Percentiles rank a stretch among this genome's conserved stretches.
These are phyloP conservation scores for Rosa lucieae DNA, from an alignment of 306 rosid genomes.

Conservation along the genomic window DNA sequence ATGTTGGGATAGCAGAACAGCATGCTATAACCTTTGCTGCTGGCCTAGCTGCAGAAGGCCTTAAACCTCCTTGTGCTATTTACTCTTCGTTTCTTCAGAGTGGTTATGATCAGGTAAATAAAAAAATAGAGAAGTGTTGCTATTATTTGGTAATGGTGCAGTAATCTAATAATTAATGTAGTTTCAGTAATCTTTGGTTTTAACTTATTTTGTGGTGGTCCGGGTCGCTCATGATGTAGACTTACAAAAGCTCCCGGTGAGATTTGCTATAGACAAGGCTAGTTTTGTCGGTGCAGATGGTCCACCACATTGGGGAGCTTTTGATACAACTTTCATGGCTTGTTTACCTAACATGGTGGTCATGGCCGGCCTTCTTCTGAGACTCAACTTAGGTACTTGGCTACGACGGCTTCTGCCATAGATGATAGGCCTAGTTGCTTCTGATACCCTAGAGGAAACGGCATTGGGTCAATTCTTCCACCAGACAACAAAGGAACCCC, in stretches of 20 bases:
- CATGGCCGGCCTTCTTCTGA: conserved; percentile 46
- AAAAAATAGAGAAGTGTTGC: not conserved
- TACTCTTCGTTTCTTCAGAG: conserved; percentile 70
- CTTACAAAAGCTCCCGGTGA: conserved; percentile 63
- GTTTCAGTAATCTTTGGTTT: too few species aligned
- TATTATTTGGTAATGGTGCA: not conserved
- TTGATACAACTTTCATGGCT: conserved; percentile 65
- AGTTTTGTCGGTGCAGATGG: conserved; percentile 75
- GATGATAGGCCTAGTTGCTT: conserved; percentile 69
- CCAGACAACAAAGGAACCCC: too few species aligned
- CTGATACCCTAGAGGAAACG: conserved; percentile 63
- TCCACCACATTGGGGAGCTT: conserved; percentile 73
- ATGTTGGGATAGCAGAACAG: conserved; percentile 70
- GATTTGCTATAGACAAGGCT: conserved; percentile 63
- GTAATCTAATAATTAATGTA: not conserved
- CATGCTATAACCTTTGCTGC: conserved; percentile 69
- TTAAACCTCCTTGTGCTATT: conserved; percentile 62
- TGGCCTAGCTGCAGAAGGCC: conserved; percentile 35
- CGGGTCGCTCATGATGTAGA: conserved; percentile 74
- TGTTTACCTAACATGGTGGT: too few species aligned
- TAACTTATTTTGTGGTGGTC: not conserved
- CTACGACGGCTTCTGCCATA: conserved; percentile 71
- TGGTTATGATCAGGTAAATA: conserved; percentile 56
- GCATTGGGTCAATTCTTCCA: conserved; percentile 34
- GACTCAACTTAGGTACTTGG: conserved; percentile 59